Percentiles rank a stretch among this genome's conserved stretches.
phyloP scores from a whole-genome alignment of 768 basidiomycete genomes.

The Lepiota venenata region DNA sequence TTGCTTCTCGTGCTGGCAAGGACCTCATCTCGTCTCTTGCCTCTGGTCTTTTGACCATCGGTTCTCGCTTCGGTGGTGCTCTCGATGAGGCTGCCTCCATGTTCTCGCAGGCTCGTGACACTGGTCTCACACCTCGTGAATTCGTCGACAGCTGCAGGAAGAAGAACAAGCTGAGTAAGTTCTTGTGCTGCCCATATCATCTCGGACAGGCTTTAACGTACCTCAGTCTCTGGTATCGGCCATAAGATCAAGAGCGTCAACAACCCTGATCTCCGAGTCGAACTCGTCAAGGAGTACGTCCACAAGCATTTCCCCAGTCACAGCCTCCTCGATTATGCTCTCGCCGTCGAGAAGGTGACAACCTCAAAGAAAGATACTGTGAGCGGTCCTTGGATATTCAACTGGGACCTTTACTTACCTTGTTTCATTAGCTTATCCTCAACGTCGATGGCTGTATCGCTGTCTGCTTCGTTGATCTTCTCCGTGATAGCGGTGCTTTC shows the following conservation, averaged over 20 bases:
- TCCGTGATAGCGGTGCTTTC: slow-evolving; percentile 92
- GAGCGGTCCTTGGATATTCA: slow-evolving; percentile 20
- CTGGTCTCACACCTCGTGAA: slow-evolving; percentile 94
- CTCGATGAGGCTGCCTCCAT: slow-evolving; percentile 96
- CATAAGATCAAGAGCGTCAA: slow-evolving; percentile 99
- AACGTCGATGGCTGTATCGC: slow-evolving; percentile 97
- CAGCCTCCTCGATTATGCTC: slow-evolving; percentile 88
- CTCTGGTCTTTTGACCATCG: slow-evolving; percentile 96
- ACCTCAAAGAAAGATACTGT: slow-evolving; percentile 97
- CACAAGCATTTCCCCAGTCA: slow-evolving; percentile 95
- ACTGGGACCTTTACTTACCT: slow-evolving; percentile 4
- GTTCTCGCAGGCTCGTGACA: slow-evolving; percentile 91
- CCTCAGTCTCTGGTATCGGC: slow-evolving; percentile 89
- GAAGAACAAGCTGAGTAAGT: slow-evolving; percentile 88
- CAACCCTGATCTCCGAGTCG: slow-evolving; percentile 91
- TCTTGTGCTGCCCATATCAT: slow-evolving; percentile 3
- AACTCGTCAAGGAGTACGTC: slow-evolving; percentile 95
- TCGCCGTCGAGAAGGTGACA: slow-evolving; percentile 97
- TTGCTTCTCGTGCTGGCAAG: slow-evolving; percentile 98
- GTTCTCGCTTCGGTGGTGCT: slow-evolving; percentile 97
- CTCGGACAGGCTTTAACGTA: slow-evolving; percentile 6
- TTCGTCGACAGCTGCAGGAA: slow-evolving; percentile 94
- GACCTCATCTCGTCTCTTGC: slow-evolving; percentile 96
- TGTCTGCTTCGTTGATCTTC: slow-evolving; percentile 93
- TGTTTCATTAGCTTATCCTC: slow-evolving; percentile 65